Evolutionary conservation across 225 moss, liverwort and hornwort genomes (phyloP), one percentile per base, ranked within the genome.

Genomic region (Rhytidiadelphus loreus): DNA sequence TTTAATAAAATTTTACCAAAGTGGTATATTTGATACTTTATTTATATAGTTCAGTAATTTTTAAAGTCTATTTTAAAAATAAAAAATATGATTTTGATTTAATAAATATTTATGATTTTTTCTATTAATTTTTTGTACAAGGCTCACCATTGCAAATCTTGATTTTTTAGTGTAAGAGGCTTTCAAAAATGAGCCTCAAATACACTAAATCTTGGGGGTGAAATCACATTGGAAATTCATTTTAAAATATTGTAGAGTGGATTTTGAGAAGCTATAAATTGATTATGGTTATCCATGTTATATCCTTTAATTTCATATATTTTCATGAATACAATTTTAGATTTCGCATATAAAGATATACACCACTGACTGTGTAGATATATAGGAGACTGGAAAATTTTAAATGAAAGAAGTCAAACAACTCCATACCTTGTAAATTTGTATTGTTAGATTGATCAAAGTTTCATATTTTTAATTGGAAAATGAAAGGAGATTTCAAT

Each of bases 351-450:
- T 21, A 66, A n/a, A 22, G 22, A 1, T 7, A 19, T 9, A 46
- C 9, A 7, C 15, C 8, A 15, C 2, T 29, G 4, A 29, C 2
- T 61, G 0, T 32, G 32, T 0, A 1, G 4, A 63, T 32, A 32
- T 63, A 4, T 63, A 16, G 4, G 32, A 30, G 8, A 63, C 16
- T 32, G 16, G 16, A 59, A 16, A 4, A 32, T 32, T 63, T 32
- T 4, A 32, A 63, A 63, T 32, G 32, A 63, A 16, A 32, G n/a
- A n/a, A n/a, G n/a, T n/a, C n/a, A 29, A 63, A 63, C 2, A 59
- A 16, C 32, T 63, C 16, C 16, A 32, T 63, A 32, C 16, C 32
- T 4, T 32, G 0, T 8, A 16, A 63, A 16, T 16, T 63, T 63
- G 8, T 63, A 16, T 32, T 32, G 8, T 32, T 63, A 63, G 30